Evolutionary conservation across 2,329 filamentous ascomycete genomes (phyloP).

Genomic region (Fusarium penzigii): DNA sequence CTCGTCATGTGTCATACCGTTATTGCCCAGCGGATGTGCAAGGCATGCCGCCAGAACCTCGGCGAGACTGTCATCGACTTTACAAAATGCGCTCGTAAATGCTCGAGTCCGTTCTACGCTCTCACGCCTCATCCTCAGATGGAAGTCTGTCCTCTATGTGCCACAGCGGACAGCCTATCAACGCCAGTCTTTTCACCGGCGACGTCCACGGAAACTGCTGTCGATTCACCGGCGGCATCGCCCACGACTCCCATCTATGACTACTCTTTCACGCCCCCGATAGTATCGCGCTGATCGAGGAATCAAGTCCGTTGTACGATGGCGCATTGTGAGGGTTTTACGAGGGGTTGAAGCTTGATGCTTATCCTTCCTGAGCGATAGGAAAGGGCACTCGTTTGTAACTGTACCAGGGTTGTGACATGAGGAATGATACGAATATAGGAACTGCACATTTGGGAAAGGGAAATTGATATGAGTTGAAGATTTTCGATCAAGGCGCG

Average conservation of each 20-base stretch:
- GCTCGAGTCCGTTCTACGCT: slow-evolving; percentile 32
- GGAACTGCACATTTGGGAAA: neutral
- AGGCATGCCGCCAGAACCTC: slow-evolving; percentile 27
- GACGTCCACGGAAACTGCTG: slow-evolving; percentile 9
- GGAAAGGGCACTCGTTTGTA: neutral
- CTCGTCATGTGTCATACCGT: slow-evolving; percentile 33
- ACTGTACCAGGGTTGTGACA: neutral
- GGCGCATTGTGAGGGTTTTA: slow-evolving; percentile 12
- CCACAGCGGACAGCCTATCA: slow-evolving; percentile 19
- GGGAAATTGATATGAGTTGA: neutral
- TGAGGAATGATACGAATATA: neutral
- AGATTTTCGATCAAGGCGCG: neutral
- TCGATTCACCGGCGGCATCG: slow-evolving; percentile 6
- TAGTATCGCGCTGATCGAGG: slow-evolving; percentile 6
- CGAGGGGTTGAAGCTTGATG: neutral
- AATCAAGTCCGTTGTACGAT: slow-evolving; percentile 9
- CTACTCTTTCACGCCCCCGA: slow-evolving; percentile 15
- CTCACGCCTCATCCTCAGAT: slow-evolving; percentile 30
- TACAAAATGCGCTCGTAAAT: slow-evolving; percentile 31
- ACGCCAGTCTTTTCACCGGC: slow-evolving; percentile 29
- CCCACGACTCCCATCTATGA: slow-evolving; percentile 15
- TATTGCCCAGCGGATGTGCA: slow-evolving; percentile 32
- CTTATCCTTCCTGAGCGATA: neutral
- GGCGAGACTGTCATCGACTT: slow-evolving; percentile 34
- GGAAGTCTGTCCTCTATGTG: slow-evolving; percentile 29